Evolutionary conservation across 306 rosid species (phyloP).

Genomic region (Rosa rugosa): DNA sequence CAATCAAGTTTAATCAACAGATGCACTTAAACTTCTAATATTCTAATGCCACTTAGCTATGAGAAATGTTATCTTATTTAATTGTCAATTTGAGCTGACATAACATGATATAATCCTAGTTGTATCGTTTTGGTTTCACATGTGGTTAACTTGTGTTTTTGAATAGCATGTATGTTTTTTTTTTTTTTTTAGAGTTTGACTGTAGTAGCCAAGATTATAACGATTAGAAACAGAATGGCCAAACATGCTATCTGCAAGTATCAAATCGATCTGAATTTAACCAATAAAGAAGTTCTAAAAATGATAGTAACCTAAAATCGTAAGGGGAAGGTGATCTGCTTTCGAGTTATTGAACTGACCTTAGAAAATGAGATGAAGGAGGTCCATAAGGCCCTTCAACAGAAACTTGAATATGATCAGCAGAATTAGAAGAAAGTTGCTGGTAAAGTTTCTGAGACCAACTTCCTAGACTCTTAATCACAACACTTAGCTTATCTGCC

Average conservation of each 20-base stretch:
- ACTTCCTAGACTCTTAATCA: conserved; percentile 50
- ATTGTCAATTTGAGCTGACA: background rate
- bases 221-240: no score
- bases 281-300: background rate
- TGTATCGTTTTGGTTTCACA: no score
- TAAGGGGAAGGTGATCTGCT: background rate
- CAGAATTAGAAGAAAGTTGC: conserved; percentile 39
- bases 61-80: background rate
- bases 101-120: no score
- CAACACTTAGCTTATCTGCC: conserved; percentile 44
- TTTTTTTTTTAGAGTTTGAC: no score
- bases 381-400: conserved; percentile 94
- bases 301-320: background rate
- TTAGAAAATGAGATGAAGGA: conserved; percentile 39
- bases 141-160: no score
- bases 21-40: background rate
- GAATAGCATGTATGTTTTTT: no score
- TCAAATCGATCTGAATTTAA: background rate
- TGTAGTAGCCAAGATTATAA: no score
- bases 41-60: background rate
- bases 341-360: conserved; percentile 30
- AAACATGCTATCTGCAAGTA: background rate
- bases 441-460: conserved; percentile 60
- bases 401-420: conserved; percentile 54
- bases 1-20: background rate